phyloP scores from a whole-genome alignment of 768 basidiomycete genomes.

The Xerocomus brunneocitrinus region DNA sequence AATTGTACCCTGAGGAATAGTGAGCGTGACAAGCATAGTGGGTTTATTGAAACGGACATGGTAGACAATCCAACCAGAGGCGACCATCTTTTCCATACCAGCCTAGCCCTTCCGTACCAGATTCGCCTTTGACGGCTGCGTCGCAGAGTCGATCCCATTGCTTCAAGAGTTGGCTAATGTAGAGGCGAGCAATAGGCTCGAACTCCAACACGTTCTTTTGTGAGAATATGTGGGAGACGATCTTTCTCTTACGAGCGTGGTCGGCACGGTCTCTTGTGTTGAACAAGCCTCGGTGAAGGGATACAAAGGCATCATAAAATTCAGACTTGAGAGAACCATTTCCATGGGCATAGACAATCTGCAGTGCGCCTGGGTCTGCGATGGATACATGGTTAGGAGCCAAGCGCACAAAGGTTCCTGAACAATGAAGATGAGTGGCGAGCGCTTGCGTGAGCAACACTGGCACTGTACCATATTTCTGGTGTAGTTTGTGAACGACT shows the following conservation, averaged over 20 bases:
- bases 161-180: conserved; percentile 53
- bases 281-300: conserved; percentile 69
- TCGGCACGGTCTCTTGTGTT: conserved; percentile 73
- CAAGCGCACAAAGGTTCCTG: conserved; percentile 64
- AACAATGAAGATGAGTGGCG: not conserved
- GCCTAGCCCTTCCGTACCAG: conserved; percentile 57
- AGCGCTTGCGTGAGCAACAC: not conserved
- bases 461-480: conserved; percentile 57
- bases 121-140: conserved; percentile 48
- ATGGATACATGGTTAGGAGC: conserved; percentile 77
- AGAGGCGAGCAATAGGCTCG: conserved; percentile 67
- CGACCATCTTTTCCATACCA: conserved; percentile 59
- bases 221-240: conserved; percentile 80
- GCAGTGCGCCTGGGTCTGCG: conserved; percentile 72
- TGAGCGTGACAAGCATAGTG: not conserved
- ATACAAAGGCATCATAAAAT: conserved; percentile 81
- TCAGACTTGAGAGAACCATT: conserved; percentile 76
- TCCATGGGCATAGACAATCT: conserved; percentile 74
- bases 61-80: conserved; percentile 71
- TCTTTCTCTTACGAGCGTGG: conserved; percentile 88
- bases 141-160: conserved; percentile 76
- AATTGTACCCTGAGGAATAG: conserved; percentile 46
- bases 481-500: conserved; percentile 66
- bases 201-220: conserved; percentile 85
- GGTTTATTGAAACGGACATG: conserved; percentile 45